These are phyloP conservation scores for Colletotrichum noveboracense DNA, from an alignment of 2,329 filamentous ascomycete genomes.

Conservation along the genomic window DNA sequence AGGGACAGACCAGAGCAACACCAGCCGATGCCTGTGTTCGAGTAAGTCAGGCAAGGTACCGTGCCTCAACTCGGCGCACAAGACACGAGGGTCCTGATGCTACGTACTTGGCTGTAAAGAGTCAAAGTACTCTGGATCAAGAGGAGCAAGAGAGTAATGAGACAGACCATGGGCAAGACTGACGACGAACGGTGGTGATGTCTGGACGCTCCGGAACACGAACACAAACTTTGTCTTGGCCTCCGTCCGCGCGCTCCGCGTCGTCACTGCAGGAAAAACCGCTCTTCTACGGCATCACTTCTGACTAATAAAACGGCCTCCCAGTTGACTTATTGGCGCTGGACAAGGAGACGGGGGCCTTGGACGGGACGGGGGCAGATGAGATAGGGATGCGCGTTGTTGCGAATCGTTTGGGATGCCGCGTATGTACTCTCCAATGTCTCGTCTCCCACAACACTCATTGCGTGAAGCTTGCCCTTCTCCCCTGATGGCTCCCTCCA, in stretches of 20 bases:
- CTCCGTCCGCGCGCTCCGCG: not conserved
- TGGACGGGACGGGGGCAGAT: not conserved
- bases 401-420: not conserved
- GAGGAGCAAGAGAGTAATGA: not conserved
- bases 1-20: not conserved
- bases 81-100: not conserved
- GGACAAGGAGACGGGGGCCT: not conserved
- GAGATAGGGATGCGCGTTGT: not conserved
- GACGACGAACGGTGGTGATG: not conserved
- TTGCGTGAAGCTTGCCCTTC: not conserved
- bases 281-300: not conserved
- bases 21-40: not conserved
- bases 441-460: not conserved
- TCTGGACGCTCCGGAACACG: not conserved
- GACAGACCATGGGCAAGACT: not conserved
- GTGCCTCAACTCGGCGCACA: not conserved
- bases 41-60: not conserved
- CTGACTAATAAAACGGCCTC: slow-evolving; percentile 11
- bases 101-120: not conserved
- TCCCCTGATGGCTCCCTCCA: not conserved
- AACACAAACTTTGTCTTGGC: not conserved
- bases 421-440: not conserved
- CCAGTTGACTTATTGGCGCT: not conserved
- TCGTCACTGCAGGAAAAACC: not conserved
- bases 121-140: not conserved